Evolutionary conservation across 495 filamentous ascomycete species (phyloP), one percentile per base, ranked within the genome.

Genomic region (Sporormia fimetaria): DNA sequence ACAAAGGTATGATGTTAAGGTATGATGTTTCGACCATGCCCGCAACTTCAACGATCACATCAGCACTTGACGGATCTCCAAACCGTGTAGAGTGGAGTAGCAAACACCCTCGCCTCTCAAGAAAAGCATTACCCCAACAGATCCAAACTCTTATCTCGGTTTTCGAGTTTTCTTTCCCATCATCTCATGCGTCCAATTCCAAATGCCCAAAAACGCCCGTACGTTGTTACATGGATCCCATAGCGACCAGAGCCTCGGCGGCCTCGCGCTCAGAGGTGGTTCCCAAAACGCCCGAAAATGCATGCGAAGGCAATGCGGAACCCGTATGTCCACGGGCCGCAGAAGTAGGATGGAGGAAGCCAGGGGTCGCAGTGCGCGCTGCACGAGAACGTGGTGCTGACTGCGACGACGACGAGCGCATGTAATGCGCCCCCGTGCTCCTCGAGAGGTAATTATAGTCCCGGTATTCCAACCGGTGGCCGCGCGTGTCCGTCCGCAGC

Each of bases 171-270:
- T 32, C n/a, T 5, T 32, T 14, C 12, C 17, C n/a, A 32, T 17
- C 21, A 2, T 40, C 11, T 40, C 37, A 14, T 7, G 4, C 7
- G 18, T 36, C 7, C 8, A 10, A 15, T 33, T 15, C 24, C 22
- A 26, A 24, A 39, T 11, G 14, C 28, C 38, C 38, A 18, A 33
- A 32, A n/a, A n/a, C n/a, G n/a, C n/a, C n/a, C n/a, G n/a, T n/a
- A n/a, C n/a, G n/a, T 33, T 49, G 20, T 27, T 81, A 87, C 78
- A 87, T 81, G 63, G 81, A 86, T 63, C 83, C 82, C 62, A 92
- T 74, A 62, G 76, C 75, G 52, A 92, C 67, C 60, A 92, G 75
- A 40, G 83, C 83, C 61, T 85, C 84, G 47, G 86, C 74, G 25
- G 84, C 84, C 57, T 84, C 83, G 56, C 81, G 78, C 67, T 92